These are phyloP conservation scores for Malassezia cuniculi DNA, from an alignment of 1,284 basidiomycete genomes.

Conservation along the genomic window DNA sequence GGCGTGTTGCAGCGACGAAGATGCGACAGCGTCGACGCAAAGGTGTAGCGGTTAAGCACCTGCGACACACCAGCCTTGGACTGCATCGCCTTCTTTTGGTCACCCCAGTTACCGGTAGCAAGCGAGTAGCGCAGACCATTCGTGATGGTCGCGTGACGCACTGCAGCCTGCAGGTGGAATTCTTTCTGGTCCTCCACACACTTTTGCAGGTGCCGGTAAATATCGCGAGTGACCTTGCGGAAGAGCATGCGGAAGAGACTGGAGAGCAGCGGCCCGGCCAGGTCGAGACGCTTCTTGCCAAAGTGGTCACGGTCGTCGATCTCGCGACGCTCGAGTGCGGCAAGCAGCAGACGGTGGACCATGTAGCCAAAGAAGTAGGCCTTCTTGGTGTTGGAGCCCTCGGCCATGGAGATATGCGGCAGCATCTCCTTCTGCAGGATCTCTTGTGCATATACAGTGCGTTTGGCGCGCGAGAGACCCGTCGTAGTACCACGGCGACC, in stretches of 20 bases:
- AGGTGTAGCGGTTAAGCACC: slow-evolving; percentile 95
- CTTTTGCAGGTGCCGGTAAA: slow-evolving; percentile 85
- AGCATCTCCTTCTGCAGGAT: slow-evolving; percentile 98
- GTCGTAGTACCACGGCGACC: slow-evolving; percentile 93
- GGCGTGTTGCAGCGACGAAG: slow-evolving; percentile 96
- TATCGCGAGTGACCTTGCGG: slow-evolving; percentile 88
- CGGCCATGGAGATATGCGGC: slow-evolving; percentile 88
- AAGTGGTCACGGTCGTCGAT: slow-evolving; percentile 99
- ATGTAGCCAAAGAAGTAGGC: slow-evolving; percentile 99
- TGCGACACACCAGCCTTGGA: slow-evolving; percentile 94
- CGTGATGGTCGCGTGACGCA: slow-evolving; percentile 87
- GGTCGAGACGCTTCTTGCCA: slow-evolving; percentile 90
- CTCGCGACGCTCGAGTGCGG: slow-evolving; percentile 84
- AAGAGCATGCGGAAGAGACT: slow-evolving; percentile 96
- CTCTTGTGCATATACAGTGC: slow-evolving; percentile 91
- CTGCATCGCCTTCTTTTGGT: slow-evolving; percentile 91
- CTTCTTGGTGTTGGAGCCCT: slow-evolving; percentile 94
- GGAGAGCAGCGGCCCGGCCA: slow-evolving; percentile 86
- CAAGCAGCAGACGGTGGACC: slow-evolving; percentile 87
- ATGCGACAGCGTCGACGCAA: slow-evolving; percentile 94
- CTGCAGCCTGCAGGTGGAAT: slow-evolving; percentile 80
- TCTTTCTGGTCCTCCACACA: slow-evolving; percentile 94
- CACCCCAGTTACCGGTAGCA: slow-evolving; percentile 98
- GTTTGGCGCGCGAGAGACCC: slow-evolving; percentile 76
- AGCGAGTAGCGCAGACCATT: slow-evolving; percentile 97